Conservation (phyloP, 805 yeast genomes). For the Jamesozyma gamospora region DNA sequence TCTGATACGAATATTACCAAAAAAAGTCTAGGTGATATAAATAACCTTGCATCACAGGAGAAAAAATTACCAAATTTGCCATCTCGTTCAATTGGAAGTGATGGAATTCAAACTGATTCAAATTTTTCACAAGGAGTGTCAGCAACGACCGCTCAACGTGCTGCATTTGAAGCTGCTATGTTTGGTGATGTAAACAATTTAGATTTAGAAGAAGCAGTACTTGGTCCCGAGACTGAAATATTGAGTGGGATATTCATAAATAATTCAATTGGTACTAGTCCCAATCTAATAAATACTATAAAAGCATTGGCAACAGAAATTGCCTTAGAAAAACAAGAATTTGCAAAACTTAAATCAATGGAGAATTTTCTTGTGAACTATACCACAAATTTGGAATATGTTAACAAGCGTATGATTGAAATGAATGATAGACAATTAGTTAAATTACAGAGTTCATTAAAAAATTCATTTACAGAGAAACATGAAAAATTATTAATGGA, state of each 20-base stretch:
- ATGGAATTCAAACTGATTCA: too few species aligned
- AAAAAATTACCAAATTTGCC: neutral
- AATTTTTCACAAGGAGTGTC: neutral
- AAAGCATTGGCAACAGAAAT: constrained; percentile 45
- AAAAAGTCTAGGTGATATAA: neutral
- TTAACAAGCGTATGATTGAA: constrained; percentile 25
- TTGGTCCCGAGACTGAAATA: constrained; percentile 39
- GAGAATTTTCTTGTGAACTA: constrained; percentile 47
- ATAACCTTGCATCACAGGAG: neutral
- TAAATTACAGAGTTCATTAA: constrained; percentile 22
- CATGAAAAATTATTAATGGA: constrained; percentile 17
- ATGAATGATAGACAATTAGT: constrained; percentile 24
- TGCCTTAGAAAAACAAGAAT: constrained; percentile 50
- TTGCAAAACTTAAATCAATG: constrained; percentile 43
- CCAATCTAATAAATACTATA: constrained; percentile 46
- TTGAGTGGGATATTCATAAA: constrained; percentile 50
- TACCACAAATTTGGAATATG: constrained; percentile 25
- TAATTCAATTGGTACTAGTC: constrained; percentile 48
- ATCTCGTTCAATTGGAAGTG: too few species aligned
- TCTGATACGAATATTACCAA: neutral
- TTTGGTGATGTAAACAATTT: constrained; percentile 47
- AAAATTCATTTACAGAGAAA: constrained; percentile 20
- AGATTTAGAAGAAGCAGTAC: constrained; percentile 40
- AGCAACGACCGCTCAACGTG: constrained; percentile 17
- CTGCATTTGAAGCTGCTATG: constrained; percentile 47